A percentile compares a stretch with the other conserved stretches of the same genome.
Conservation (phyloP, 108 stramenopile genomes). For the Parietichytrium sp. region DNA sequence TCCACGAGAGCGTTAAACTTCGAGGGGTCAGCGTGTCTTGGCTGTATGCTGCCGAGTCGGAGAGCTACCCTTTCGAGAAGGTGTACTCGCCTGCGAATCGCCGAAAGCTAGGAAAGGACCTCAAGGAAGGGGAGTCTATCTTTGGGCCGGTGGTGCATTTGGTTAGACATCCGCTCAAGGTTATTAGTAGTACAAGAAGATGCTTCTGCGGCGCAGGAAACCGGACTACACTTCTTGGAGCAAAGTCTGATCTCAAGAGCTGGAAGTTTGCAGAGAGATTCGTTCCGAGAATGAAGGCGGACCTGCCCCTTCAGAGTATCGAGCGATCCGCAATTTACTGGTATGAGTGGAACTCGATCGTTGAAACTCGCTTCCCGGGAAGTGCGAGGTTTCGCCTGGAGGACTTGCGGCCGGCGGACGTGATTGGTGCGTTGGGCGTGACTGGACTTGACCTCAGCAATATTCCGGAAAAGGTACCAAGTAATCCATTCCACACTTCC, state of each 20-base stretch:
- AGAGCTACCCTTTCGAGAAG: not conserved
- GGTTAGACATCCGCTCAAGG: conserved; percentile 18
- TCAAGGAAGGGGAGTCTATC: not conserved
- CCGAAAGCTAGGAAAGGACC: not conserved
- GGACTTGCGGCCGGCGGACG: not conserved
- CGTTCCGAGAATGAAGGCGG: conserved; percentile 12
- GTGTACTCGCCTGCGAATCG: not conserved
- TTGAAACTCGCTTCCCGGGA: not conserved
- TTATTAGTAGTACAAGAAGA: conserved; percentile 8
- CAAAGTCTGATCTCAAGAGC: not conserved
- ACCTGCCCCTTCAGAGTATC: conserved; percentile 3
- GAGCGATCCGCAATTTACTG: conserved; percentile 19
- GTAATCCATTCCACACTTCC: not conserved
- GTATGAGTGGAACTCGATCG: conserved; percentile 3
- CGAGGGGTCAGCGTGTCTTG: conserved; percentile 3
- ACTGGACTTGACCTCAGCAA: not conserved
- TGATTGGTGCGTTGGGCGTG: not conserved
- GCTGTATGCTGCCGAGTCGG: not conserved
- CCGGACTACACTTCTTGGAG: not conserved
- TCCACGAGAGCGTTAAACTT: not conserved
- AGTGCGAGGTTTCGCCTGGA: not conserved
- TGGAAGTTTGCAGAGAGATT: conserved; percentile 1
- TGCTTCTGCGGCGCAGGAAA: conserved; percentile 22
- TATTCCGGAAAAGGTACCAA: not conserved
- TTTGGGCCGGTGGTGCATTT: conserved; percentile 27